A percentile compares a stretch with the other conserved stretches of the same genome.
Conservation (phyloP, 805 yeast genomes). For the Metschnikowia dekortorum region DNA sequence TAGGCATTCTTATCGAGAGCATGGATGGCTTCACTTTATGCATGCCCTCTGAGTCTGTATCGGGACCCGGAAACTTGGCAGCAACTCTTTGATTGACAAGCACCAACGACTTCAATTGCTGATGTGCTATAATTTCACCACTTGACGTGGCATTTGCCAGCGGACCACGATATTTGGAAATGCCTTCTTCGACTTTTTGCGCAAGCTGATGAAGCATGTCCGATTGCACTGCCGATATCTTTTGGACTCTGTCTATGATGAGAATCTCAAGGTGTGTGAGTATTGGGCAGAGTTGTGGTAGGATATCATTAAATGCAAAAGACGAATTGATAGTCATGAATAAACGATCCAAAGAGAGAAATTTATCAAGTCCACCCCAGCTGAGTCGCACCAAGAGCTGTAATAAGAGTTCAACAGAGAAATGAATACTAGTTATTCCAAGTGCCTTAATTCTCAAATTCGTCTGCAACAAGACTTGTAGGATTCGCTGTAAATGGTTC, state of each 20-base stretch:
- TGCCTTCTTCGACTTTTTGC: background rate
- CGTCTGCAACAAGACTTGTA: background rate
- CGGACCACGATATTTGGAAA: background rate
- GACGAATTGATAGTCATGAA: slow-evolving; percentile 25
- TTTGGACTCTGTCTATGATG: background rate
- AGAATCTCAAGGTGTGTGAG: slow-evolving; percentile 20
- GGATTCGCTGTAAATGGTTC: slow-evolving; percentile 23
- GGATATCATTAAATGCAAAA: slow-evolving; percentile 3
- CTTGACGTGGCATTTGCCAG: background rate
- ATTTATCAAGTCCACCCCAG: slow-evolving; percentile 24
- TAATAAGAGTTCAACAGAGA: slow-evolving; percentile 25
- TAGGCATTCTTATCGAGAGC: background rate
- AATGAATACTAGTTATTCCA: slow-evolving; percentile 2
- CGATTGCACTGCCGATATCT: background rate
- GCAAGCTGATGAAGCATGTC: background rate
- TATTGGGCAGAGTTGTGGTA: slow-evolving; percentile 17
- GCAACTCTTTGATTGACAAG: background rate
- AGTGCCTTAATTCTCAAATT: background rate
- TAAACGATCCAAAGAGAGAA: background rate
- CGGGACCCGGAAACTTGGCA: background rate
- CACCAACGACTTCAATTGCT: background rate
- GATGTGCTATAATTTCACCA: background rate
- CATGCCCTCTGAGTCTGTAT: background rate
- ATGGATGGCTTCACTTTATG: slow-evolving; percentile 1
- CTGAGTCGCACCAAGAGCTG: slow-evolving; percentile 21